Conservation (phyloP, 1,139 yeast species). For the Pichia norvegensis region DNA sequence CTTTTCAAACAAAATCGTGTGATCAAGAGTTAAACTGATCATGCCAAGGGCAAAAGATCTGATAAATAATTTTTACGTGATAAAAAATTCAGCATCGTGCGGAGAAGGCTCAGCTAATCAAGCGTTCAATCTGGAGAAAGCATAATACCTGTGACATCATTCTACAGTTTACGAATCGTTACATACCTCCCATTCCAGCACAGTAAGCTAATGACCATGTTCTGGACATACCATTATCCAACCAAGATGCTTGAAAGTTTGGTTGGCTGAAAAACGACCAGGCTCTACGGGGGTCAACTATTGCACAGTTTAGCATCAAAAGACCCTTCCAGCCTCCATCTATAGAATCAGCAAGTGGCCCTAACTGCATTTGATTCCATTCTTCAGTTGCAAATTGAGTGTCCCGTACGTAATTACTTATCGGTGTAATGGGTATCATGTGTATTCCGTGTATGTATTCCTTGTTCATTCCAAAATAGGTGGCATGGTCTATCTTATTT, state of each 20-base stretch:
- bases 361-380: constrained; percentile 52
- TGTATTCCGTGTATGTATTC: constrained; percentile 95
- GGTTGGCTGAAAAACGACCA: constrained; percentile 58
- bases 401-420: constrained; percentile 66
- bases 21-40: background rate
- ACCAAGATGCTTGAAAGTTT: constrained; percentile 41
- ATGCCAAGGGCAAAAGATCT: background rate
- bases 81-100: too few species aligned
- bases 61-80: too few species aligned
- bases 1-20: background rate
- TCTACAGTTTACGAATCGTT: too few species aligned
- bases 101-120: background rate
- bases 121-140: too few species aligned
- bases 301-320: constrained; percentile 67
- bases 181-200: constrained; percentile 38
- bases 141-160: too few species aligned
- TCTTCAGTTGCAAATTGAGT: constrained; percentile 70
- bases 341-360: constrained; percentile 42
- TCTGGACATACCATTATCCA: constrained; percentile 84
- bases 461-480: constrained; percentile 68
- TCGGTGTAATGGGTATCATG: constrained; percentile 85
- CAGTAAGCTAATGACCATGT: constrained; percentile 85
- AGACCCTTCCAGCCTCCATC: constrained; percentile 87
- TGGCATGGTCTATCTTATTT: constrained; percentile 86
- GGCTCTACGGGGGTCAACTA: constrained; percentile 59